Evolutionary conservation across 768 basidiomycete genomes (phyloP), one percentile per base, ranked within the genome.

Genomic region (Sarcodon aspratus): DNA sequence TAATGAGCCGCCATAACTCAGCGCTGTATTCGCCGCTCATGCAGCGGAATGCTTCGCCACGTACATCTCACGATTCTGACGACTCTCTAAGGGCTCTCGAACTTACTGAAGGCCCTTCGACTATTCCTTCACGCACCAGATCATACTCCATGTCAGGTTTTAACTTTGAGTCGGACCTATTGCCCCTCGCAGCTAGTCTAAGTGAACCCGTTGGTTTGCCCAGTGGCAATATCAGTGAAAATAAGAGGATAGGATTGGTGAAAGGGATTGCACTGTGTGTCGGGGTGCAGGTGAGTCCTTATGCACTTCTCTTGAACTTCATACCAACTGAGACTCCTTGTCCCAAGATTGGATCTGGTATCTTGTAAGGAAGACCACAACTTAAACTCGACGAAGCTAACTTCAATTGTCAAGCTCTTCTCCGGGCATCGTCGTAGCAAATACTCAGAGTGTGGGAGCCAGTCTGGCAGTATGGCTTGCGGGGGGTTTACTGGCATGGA

Each of bases 251-350:
- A 8, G 75, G 82, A 10, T 62, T 95, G 18, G 57, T 88, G 27
- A 88, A 89, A 90, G 91, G 86, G n/a, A 78, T 95, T 55, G 91
- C 86, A 31, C 68, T 96, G 38, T 76, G 93, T 53, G 80, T 87
- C 13, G 90, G 92, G 7, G 64, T 79, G 55, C 91, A 94, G 72
- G 85, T 84, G 58, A 56, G 65, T 33, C 37, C 9, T 36, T 27
- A 33, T 27, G 35, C 18, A 3, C n/a, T 36, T 56, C n/a, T 40
- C 47, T 55, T 45, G 5, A 9, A 48, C 40, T 17, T 44, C 2
- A 48, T 15, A 36, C 36, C 21, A 27, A 27, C 5, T 27, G 21
- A 27, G 21, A 27, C 21, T 27, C 38, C 43, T 17, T 51, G 6
- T 6, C 33, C 9, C 42, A 52, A 86, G 82, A 87, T 91, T 64